These are phyloP conservation scores for Trichosporon sp. DNA, from an alignment of 1,284 basidiomycete species.

Conservation along the genomic window DNA sequence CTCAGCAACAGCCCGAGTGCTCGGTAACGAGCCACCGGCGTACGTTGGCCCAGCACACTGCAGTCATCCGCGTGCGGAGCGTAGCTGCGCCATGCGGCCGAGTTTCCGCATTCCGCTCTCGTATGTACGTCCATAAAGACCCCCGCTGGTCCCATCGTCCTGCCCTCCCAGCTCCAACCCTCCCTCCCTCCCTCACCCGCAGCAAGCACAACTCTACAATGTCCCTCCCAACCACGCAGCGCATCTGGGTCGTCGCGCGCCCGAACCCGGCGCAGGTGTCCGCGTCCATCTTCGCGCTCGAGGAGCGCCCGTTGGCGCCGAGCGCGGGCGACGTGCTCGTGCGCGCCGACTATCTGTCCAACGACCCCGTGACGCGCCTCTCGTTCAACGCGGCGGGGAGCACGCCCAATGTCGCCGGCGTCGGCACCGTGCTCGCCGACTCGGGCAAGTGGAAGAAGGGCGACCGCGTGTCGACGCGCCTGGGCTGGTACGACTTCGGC, in stretches of 20 bases:
- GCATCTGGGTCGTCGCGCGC: constrained; percentile 29
- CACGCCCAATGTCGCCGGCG: constrained; percentile 19
- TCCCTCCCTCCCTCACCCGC: not conserved
- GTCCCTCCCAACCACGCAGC: constrained; percentile 18
- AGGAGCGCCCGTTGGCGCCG: constrained; percentile 24
- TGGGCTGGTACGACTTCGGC: constrained; percentile 36
- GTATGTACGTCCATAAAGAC: no score
- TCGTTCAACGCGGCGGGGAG: constrained; percentile 25
- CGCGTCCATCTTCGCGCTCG: constrained; percentile 22
- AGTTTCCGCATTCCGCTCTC: no score
- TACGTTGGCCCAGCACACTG: no score
- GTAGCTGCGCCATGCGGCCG: no score
- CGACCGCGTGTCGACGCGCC: constrained; percentile 20
- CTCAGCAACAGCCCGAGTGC: no score
- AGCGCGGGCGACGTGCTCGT: constrained; percentile 32
- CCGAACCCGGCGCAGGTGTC: constrained; percentile 22
- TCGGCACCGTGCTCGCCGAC: constrained; percentile 30
- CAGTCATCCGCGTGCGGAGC: no score
- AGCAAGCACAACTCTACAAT: not conserved
- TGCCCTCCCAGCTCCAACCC: not conserved
- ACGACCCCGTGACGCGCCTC: constrained; percentile 37
- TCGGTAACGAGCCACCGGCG: no score
- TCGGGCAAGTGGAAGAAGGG: constrained; percentile 28
- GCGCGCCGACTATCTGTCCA: constrained; percentile 29
- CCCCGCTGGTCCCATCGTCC: not conserved